Conservation (phyloP, 139 green algal genomes). For the Mychonastes homosphaera region DNA sequence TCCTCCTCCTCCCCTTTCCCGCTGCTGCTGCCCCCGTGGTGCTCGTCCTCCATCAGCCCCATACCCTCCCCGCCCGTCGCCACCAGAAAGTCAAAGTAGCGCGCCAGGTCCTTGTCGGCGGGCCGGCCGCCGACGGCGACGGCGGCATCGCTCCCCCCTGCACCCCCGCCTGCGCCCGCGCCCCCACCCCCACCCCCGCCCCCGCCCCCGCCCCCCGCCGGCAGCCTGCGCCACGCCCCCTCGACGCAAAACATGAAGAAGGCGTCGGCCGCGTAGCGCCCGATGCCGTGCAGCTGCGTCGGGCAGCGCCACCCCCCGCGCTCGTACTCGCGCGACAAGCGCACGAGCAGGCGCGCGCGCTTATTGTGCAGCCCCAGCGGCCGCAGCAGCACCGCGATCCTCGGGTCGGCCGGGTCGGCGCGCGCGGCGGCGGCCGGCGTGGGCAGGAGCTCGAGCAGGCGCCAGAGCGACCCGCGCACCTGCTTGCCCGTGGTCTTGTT, state of each 20-base stretch:
- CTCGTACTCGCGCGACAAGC: conserved; percentile 72
- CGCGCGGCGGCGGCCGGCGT: conserved; percentile 41
- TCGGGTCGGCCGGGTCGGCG: conserved; percentile 13
- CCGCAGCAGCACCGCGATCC: conserved; percentile 54
- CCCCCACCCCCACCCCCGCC: neutral
- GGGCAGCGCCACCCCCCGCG: conserved; percentile 68
- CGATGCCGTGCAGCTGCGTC: conserved; percentile 67
- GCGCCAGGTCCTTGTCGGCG: conserved; percentile 58
- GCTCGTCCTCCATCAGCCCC: conserved; percentile 18
- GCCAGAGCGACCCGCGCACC: conserved; percentile 59
- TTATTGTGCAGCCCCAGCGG: conserved; percentile 76
- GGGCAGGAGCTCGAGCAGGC: conserved; percentile 63
- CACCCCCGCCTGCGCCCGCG: neutral
- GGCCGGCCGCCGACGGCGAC: conserved; percentile 18
- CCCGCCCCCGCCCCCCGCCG: neutral
- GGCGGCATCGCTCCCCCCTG: neutral
- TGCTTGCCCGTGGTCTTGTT: conserved; percentile 74
- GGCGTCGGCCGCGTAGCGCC: conserved; percentile 78
- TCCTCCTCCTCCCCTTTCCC: too few species aligned
- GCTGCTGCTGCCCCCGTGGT: neutral
- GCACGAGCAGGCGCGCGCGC: conserved; percentile 51
- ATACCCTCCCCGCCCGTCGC: conserved; percentile 41
- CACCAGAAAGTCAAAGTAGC: conserved; percentile 56
- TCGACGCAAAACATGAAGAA: conserved; percentile 82
- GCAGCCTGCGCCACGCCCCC: conserved; percentile 40